A percentile compares a stretch with the other conserved stretches of the same genome.
Conservation (phyloP, 163 green algal species). For the Chloroidium sp. region DNA sequence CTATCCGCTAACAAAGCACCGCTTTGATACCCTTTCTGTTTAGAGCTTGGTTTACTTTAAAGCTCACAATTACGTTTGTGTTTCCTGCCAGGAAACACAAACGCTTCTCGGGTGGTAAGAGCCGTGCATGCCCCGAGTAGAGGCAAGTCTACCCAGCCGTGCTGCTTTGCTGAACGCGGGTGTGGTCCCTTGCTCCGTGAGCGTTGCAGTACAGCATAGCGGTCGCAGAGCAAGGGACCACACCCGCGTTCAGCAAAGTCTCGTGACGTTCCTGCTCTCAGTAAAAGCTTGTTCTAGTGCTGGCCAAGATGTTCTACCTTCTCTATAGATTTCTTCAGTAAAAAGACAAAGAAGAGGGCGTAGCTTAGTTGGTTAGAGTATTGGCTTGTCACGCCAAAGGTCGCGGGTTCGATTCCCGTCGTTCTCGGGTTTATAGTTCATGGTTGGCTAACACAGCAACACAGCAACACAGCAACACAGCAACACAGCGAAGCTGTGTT, state of each 20-base stretch:
- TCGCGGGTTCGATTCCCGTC: constrained; percentile 46
- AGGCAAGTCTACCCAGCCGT: background rate
- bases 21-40: constrained; percentile 5
- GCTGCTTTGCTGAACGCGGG: too few relatives aligned
- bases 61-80: background rate
- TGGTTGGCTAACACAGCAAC: too few relatives aligned
- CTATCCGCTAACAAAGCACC: constrained; percentile 4
- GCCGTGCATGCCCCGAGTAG: background rate
- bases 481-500: too few relatives aligned
- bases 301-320: background rate
- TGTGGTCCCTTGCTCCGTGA: background rate
- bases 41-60: constrained; percentile 6
- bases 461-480: too few relatives aligned
- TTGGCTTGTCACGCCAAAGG: constrained; percentile 39
- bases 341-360: constrained; percentile 11
- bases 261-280: background rate
- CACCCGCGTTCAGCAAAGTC: background rate
- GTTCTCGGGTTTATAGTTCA: constrained; percentile 10
- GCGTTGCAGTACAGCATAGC: background rate
- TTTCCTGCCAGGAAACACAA: background rate
- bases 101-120: background rate
- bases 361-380: constrained; percentile 45
- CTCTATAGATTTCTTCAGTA: background rate
- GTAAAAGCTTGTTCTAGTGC: background rate
- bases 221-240: too few relatives aligned